These are phyloP conservation scores for Amborella trichopoda DNA, from an alignment of 164 flowering plant genomes.

Conservation along the genomic window DNA sequence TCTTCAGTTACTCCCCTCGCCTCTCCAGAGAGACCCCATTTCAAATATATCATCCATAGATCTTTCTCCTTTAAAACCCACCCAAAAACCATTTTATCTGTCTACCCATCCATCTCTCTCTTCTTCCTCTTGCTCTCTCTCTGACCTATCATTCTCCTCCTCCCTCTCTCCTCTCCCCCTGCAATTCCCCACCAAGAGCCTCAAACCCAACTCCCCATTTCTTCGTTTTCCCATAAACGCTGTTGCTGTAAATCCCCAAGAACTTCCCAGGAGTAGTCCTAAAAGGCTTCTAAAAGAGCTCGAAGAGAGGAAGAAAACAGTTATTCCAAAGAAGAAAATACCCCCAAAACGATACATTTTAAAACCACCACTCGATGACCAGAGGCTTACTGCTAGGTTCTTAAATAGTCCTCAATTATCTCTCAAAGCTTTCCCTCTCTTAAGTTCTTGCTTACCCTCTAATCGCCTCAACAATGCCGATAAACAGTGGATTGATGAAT, in stretches of 20 bases:
- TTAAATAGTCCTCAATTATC: slow-evolving; percentile 89
- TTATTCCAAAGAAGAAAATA: slow-evolving; percentile 51
- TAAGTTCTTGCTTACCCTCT: slow-evolving; percentile 85
- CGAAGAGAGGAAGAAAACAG: slow-evolving; percentile 54
- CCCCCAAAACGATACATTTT: slow-evolving; percentile 79
- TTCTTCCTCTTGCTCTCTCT: slow-evolving; percentile 10
- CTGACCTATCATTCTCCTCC: slow-evolving; percentile 53
- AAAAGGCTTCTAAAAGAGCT: slow-evolving; percentile 88
- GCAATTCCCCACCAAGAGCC: slow-evolving; percentile 26
- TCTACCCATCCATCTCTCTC: no score
- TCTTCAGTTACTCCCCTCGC: neutral
- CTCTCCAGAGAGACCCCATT: neutral
- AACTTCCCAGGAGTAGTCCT: slow-evolving; percentile 66
- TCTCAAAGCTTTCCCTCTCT: slow-evolving; percentile 71
- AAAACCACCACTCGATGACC: slow-evolving; percentile 85
- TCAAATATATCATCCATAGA: slow-evolving; percentile 30
- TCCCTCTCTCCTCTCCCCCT: slow-evolving; percentile 35
- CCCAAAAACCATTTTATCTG: slow-evolving; percentile 12
- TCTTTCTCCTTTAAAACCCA: slow-evolving; percentile 37
- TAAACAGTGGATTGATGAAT: slow-evolving; percentile 88
- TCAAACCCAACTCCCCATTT: slow-evolving; percentile 12
- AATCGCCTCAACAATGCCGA: slow-evolving; percentile 75
- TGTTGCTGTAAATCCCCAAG: slow-evolving; percentile 52
- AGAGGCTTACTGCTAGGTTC: slow-evolving; percentile 58
- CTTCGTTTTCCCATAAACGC: slow-evolving; percentile 24